phyloP scores from a whole-genome alignment of 768 basidiomycete genomes.

The Pleurotus djamor region DNA sequence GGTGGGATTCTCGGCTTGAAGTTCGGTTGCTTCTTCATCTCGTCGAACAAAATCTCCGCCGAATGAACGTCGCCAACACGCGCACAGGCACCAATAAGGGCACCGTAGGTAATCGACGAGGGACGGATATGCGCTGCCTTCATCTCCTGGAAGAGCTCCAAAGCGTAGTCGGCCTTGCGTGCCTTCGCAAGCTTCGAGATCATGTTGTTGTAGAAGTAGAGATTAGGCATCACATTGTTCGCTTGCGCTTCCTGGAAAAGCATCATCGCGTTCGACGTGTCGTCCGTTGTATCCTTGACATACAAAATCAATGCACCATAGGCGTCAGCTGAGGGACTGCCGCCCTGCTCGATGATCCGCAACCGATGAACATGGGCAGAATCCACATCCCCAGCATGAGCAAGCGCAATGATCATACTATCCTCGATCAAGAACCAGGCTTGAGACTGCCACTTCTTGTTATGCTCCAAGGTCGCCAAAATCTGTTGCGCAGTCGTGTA shows the following conservation, averaged over 20 bases:
- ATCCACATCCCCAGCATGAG: constrained; percentile 78
- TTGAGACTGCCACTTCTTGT: constrained; percentile 44
- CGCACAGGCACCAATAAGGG: constrained; percentile 91
- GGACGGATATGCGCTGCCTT: constrained; percentile 60
- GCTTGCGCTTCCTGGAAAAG: constrained; percentile 78
- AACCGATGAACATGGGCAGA: constrained; percentile 78
- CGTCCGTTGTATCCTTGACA: constrained; percentile 94
- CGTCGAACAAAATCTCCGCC: constrained; percentile 80
- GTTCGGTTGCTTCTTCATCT: constrained; percentile 72
- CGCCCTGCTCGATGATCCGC: constrained; percentile 74
- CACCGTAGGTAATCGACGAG: constrained; percentile 91
- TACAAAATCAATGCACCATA: constrained; percentile 89
- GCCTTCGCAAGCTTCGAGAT: constrained; percentile 96
- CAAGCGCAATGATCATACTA: constrained; percentile 84
- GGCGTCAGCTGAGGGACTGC: constrained; percentile 82
- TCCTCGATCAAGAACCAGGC: constrained; percentile 85
- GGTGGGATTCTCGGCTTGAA: constrained; percentile 92
- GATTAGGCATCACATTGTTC: constrained; percentile 71
- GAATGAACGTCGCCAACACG: constrained; percentile 85
- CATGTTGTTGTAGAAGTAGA: constrained; percentile 95
- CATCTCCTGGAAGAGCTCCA: constrained; percentile 89
- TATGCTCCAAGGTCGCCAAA: constrained; percentile 40
- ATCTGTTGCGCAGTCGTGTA: constrained; percentile 70
- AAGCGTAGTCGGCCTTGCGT: constrained; percentile 85
- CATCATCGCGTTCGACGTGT: constrained; percentile 81